A percentile compares a stretch with the other conserved stretches of the same genome.
Evolutionary conservation across 176 grass and related monocot genomes (phyloP).

Genomic region (Carex pumila): DNA sequence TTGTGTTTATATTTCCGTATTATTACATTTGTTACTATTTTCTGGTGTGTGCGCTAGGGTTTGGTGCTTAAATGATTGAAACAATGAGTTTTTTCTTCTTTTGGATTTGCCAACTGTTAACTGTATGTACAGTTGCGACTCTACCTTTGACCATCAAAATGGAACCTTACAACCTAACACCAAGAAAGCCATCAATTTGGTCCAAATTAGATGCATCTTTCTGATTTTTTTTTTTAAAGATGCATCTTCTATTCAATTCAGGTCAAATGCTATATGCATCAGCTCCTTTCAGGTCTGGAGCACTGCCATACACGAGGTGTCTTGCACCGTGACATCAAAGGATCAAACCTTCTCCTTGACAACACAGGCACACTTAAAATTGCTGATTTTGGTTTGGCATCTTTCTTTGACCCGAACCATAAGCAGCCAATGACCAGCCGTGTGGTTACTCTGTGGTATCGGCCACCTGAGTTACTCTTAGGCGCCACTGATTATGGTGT

Average conservation of each 20-base stretch:
- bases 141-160: neutral
- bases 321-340: slow-evolving; percentile 74
- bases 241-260: slow-evolving; percentile 26
- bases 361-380: slow-evolving; percentile 68
- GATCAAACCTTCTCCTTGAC: slow-evolving; percentile 67
- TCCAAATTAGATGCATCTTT: neutral
- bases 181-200: neutral
- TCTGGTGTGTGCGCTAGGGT: neutral
- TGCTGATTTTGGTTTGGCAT: slow-evolving; percentile 67
- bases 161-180: neutral
- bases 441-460: slow-evolving; percentile 82
- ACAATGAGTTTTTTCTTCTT: neutral
- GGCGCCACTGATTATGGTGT: slow-evolving; percentile 67
- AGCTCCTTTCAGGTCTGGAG: slow-evolving; percentile 60
- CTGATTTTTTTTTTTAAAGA: neutral
- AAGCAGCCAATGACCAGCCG: slow-evolving; percentile 80
- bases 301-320: slow-evolving; percentile 67
- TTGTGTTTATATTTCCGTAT: neutral
- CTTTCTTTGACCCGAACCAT: slow-evolving; percentile 49
- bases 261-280: slow-evolving; percentile 84
- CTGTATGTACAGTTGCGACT: neutral
- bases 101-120: neutral
- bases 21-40: neutral
- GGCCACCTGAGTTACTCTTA: slow-evolving; percentile 67
- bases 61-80: neutral